phyloP scores from a whole-genome alignment of 176 grass and related monocot species.

The Oryza nivara region DNA sequence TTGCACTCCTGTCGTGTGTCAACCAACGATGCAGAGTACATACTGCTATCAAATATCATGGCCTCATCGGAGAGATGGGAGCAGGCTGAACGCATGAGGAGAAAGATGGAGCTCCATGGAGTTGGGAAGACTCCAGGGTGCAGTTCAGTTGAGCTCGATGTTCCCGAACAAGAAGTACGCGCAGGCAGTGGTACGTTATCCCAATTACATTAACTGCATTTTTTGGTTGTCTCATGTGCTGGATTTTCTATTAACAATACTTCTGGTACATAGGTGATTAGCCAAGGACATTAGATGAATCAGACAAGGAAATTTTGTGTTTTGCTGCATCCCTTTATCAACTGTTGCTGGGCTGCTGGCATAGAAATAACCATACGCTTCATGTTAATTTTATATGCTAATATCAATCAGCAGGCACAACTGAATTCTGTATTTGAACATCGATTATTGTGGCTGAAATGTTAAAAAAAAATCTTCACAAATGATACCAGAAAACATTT shows the following conservation, averaged over 20 bases:
- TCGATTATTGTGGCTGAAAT: neutral
- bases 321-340: neutral
- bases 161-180: slow-evolving; percentile 11
- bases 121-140: slow-evolving; percentile 69
- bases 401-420: neutral
- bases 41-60: slow-evolving; percentile 64
- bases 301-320: neutral
- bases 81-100: slow-evolving; percentile 58
- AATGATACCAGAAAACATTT: too few relatives aligned
- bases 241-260: too few relatives aligned
- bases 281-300: too few relatives aligned
- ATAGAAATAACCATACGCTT: neutral
- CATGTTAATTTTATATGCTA: neutral
- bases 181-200: slow-evolving; percentile 17
- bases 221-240: neutral
- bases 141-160: slow-evolving; percentile 54
- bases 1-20: slow-evolving; percentile 36
- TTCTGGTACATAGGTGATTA: too few relatives aligned
- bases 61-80: slow-evolving; percentile 64
- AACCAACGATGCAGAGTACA: slow-evolving; percentile 58
- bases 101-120: slow-evolving; percentile 52
- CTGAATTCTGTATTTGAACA: neutral
- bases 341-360: neutral
- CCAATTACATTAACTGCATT: neutral
- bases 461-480: neutral